Evolutionary conservation across 495 filamentous ascomycete genomes (phyloP), one percentile per base, ranked within the genome.

Genomic region (Talaromyces liani): DNA sequence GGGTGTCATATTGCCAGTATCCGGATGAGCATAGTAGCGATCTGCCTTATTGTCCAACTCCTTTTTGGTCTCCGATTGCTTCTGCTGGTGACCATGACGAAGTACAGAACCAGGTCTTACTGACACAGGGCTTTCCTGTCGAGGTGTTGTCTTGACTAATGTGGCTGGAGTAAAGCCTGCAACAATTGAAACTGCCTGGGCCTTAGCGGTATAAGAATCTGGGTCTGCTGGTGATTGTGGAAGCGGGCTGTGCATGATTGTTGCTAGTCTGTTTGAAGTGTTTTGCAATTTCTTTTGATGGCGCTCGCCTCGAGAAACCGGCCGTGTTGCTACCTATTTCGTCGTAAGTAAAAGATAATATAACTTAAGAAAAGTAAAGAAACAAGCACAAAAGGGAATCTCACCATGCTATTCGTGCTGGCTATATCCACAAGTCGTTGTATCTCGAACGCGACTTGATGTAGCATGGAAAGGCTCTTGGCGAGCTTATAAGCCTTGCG

Each of bases 371-470:
- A 49, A 49, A 49, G 16, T 18, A n/a, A 22, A 18, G n/a, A 9
- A 49, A 49, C 6, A 49, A 49, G 27, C 18, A 49, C 8, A 49
- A 7, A n/a, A 47, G 24, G 4, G 39, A 9, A 20, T 73, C 73
- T 73, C 66, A 79, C 80, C 70, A 77, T 64, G 41, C 78, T 85
- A 68, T 83, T 87, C 49, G 87, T 82, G 74, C 88, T 92, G 36
- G 88, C 88, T 65, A 88, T 80, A 20, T 87, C 88, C 6, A 90
- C 88, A 62, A 88, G 85, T 67, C 81, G 81, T 68, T 92, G 88
- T 81, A 94, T 91, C 71, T 94, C 91, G 6, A 82, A 79, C 12
- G 92, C 83, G 49, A 92, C 88, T 33, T 77, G 77, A 20, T 79
- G 81, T 22, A 96, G 79, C 72, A 85, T 83, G n/a, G 78, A 72